A percentile compares a stretch with the other conserved stretches of the same genome.
phyloP scores from a whole-genome alignment of 768 basidiomycete genomes.

The Agaricus blazei region DNA sequence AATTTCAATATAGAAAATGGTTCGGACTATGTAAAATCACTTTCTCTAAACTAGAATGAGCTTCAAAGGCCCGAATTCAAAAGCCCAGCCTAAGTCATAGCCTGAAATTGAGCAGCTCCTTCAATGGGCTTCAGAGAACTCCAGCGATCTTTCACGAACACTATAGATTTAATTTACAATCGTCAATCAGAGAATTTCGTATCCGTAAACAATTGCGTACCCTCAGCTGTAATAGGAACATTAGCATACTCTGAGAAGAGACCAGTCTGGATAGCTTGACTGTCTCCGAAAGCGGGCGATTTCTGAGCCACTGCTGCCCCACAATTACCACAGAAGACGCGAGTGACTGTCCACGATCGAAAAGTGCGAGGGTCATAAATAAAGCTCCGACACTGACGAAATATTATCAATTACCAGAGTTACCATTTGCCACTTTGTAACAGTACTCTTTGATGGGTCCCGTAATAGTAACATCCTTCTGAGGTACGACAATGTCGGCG shows the following conservation, averaged over 20 bases:
- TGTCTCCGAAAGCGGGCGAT: slow-evolving; percentile 27
- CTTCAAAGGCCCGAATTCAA: too few species aligned
- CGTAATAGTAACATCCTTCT: slow-evolving; percentile 26
- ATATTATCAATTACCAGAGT: slow-evolving; percentile 20
- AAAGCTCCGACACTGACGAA: too few species aligned
- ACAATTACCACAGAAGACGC: slow-evolving; percentile 33
- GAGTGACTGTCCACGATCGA: slow-evolving; percentile 20
- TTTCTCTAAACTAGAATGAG: too few species aligned
- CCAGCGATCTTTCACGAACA: slow-evolving; percentile 34
- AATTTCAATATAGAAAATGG: too few species aligned
- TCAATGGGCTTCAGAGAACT: slow-evolving; percentile 17
- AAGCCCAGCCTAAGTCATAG: neutral
- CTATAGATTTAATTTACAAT: slow-evolving; percentile 10
- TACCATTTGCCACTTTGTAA: slow-evolving; percentile 26
- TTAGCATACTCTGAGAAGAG: slow-evolving; percentile 27
- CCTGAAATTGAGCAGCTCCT: slow-evolving; percentile 21
- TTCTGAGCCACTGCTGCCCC: slow-evolving; percentile 31
- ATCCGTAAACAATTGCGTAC: slow-evolving; percentile 16
- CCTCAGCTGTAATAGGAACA: slow-evolving; percentile 24
- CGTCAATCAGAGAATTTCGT: neutral
- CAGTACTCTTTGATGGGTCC: slow-evolving; percentile 28
- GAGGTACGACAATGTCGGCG: slow-evolving; percentile 29
- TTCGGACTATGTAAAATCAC: too few species aligned
- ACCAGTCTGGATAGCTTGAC: slow-evolving; percentile 32
- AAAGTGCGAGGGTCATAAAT: neutral